Conservation (phyloP, 148 eudicot genomes). For the Arbutus unedo region DNA sequence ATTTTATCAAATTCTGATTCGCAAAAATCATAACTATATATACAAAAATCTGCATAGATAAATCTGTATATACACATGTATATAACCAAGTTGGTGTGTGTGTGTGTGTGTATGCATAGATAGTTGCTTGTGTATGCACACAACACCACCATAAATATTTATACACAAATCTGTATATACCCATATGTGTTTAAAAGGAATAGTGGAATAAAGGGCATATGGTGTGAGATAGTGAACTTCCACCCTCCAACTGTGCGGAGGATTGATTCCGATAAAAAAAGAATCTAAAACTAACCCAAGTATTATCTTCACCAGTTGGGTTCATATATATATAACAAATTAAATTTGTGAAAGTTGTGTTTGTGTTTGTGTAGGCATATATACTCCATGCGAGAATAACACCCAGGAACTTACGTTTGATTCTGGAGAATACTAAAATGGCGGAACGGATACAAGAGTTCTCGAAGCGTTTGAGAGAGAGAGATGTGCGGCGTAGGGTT, state of each 20-base stretch:
- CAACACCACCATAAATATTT: too few species aligned
- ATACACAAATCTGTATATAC: background rate
- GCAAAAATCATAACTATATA: background rate
- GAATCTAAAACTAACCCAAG: background rate
- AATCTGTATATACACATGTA: background rate
- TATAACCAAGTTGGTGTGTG: background rate
- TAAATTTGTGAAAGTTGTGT: too few species aligned
- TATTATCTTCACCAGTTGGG: too few species aligned
- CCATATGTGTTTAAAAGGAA: background rate
- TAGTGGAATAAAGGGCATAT: background rate
- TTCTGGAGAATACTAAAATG: background rate
- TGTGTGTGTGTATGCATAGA: too few species aligned
- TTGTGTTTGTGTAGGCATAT: background rate
- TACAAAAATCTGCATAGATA: background rate
- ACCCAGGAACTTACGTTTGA: background rate
- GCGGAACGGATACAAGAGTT: background rate
- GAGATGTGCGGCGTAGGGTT: background rate
- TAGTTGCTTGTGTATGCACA: too few species aligned
- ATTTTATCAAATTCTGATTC: background rate
- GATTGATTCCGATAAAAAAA: background rate
- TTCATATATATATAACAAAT: too few species aligned
- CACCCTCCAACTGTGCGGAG: background rate
- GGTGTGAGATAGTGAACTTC: background rate
- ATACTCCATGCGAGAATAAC: background rate
- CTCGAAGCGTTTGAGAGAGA: background rate